Evolutionary conservation across 73 alveolate genomes (phyloP), one percentile per base, ranked within the genome.

Genomic region (Durusdinium trenchii): DNA sequence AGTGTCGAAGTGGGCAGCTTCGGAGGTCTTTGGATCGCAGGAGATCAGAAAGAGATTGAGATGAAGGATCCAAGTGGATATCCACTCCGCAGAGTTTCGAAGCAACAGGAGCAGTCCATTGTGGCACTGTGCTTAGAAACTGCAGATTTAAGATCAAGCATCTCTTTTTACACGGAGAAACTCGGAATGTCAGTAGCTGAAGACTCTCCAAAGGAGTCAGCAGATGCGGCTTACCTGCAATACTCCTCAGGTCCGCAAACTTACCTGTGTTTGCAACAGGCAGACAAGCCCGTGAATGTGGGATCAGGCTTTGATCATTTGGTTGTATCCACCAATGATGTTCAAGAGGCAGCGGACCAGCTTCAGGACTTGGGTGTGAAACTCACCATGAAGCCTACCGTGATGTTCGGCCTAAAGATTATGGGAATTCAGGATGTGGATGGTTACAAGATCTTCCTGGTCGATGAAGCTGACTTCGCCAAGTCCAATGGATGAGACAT

Each of bases 371-470:
- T n/a, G 38, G 94, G 94, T 10, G 94, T 84, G 51, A 48, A 48
- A 50, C n/a, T 84, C 23, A 75, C 75, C 30, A 16, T 84, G 94
- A 73, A 73, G 3, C 94, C 94, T 12, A 84, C 94, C 3, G 94
- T 84, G 42, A 84, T 84, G 94, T 84, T 84, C 51, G 94, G 94
- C 36, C 23, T 84, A 75, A 84, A 84, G 30, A 84, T 84, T 75
- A 84, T 75, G 28, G 94, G 94, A 12, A 32, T 84, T 47, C 52
- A 50, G 78, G 94, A 84, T 84, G 94, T n/a, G 10, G 94, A 84
- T 52, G 94, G 94, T 52, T 84, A 84, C 52, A 84, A 84, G 64
- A 36, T 84, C 38, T 84, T 50, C 52, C 51, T 84, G 75, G 94
- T 84, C 40, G 94, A 84, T 50, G 94, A 84, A 51, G 48, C 94